These are phyloP conservation scores for Coemansia erecta DNA, from an alignment of 192 early-diverging fungal species.

Conservation along the genomic window DNA sequence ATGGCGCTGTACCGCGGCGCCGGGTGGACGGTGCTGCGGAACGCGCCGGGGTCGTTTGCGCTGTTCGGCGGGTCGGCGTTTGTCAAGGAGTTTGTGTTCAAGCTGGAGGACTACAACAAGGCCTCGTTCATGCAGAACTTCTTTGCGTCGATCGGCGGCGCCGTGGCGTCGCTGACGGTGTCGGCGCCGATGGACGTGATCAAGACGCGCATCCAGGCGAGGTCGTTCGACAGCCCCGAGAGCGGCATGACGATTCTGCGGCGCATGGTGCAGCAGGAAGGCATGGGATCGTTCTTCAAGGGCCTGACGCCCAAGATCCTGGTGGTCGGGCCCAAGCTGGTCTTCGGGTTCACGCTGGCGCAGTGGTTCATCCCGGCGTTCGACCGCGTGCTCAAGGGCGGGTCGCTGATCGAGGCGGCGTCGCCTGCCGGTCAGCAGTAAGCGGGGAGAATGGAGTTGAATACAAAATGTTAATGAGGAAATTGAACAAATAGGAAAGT, in stretches of 20 bases:
- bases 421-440: neutral
- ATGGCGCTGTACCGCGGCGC: constrained; percentile 93
- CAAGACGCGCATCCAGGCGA: constrained; percentile 98
- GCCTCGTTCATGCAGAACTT: constrained; percentile 99
- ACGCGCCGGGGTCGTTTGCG: constrained; percentile 98
- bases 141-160: constrained; percentile 92
- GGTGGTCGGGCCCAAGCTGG: constrained; percentile 93
- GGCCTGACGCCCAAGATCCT: constrained; percentile 84
- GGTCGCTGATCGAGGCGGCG: neutral
- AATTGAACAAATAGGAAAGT: too few species aligned
- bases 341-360: constrained; percentile 96
- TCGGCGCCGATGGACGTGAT: constrained; percentile 97
- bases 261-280: constrained; percentile 91
- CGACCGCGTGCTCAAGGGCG: constrained; percentile 42
- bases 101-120: constrained; percentile 84
- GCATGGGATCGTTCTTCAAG: constrained; percentile 94
- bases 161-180: constrained; percentile 89
- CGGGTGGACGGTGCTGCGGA: constrained; percentile 94
- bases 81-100: constrained; percentile 91
- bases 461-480: too few species aligned
- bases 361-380: constrained; percentile 85
- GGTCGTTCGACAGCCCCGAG: constrained; percentile 83
- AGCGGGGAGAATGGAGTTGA: neutral
- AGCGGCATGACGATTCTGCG: constrained; percentile 82
- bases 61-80: constrained; percentile 91